Conservation (phyloP, 257 asterid genomes). For the Craterostigma plantagineum region DNA sequence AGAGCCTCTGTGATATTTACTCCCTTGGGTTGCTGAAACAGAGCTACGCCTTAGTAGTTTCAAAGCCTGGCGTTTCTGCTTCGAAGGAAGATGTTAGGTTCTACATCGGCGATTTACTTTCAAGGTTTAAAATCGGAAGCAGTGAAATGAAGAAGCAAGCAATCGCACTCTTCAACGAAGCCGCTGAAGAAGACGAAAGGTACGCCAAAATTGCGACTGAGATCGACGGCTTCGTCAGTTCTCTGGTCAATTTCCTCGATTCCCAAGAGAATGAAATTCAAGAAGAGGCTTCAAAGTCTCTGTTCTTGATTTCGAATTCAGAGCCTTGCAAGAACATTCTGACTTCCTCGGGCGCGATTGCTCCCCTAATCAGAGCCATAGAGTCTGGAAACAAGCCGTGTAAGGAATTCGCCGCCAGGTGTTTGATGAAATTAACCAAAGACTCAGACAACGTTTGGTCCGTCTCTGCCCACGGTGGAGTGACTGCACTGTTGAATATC, state of each 20-base stretch:
- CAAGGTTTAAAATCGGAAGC: constrained; percentile 67
- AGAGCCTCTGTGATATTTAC: constrained; percentile 38
- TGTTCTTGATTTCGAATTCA: constrained; percentile 35
- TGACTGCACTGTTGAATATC: constrained; percentile 51
- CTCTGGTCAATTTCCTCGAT: constrained; percentile 52
- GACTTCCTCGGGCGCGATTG: constrained; percentile 39
- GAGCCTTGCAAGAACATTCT: constrained; percentile 18
- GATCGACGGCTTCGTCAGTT: constrained; percentile 27
- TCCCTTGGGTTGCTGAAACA: constrained; percentile 49
- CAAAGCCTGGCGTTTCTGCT: constrained; percentile 54
- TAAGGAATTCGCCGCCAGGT: constrained; percentile 43
- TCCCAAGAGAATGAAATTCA: constrained; percentile 32
- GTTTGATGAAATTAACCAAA: constrained; percentile 67
- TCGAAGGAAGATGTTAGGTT: constrained; percentile 53
- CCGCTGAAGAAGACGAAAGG: constrained; percentile 45
- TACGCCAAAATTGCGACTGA: constrained; percentile 38
- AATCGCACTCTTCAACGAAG: constrained; percentile 41
- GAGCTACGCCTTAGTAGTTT: constrained; percentile 50
- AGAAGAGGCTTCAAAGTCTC: constrained; percentile 46
- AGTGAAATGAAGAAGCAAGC: constrained; percentile 67
- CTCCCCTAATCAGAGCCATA: constrained; percentile 46
- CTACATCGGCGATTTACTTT: constrained; percentile 45
- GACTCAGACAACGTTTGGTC: constrained; percentile 91
- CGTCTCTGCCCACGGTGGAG: constrained; percentile 91
- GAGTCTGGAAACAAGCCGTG: constrained; percentile 48